Conservation (phyloP, 176 grass and related monocot species). For the Hsuehochloa calcarea region DNA sequence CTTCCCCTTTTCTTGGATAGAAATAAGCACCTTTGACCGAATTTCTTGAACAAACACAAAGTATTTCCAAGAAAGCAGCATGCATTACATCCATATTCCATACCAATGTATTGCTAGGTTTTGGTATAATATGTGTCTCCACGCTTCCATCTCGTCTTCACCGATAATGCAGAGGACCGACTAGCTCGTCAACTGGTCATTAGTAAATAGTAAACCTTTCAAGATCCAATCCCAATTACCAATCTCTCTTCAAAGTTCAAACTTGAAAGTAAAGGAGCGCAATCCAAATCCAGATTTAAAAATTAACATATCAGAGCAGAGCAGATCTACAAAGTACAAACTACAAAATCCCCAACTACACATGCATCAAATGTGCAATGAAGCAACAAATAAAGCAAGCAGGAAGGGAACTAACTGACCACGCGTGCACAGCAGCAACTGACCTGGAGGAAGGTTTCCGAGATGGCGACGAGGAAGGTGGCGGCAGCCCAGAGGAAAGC, state of each 20-base stretch:
- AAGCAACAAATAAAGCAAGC: neutral
- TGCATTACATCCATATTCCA: neutral
- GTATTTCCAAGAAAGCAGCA: neutral
- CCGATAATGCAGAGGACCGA: neutral
- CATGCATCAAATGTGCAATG: neutral
- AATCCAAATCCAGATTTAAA: neutral
- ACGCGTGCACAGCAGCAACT: slow-evolving; percentile 44
- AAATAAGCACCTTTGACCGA: neutral
- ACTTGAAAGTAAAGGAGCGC: neutral
- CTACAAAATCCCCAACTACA: neutral
- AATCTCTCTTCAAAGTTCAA: neutral
- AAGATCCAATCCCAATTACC: neutral
- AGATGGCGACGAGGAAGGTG: slow-evolving; percentile 85
- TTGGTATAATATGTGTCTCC: neutral
- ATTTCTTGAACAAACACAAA: neutral
- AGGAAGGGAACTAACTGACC: slow-evolving; percentile 26
- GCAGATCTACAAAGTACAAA: slow-evolving; percentile 1
- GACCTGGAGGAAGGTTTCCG: slow-evolving; percentile 72
- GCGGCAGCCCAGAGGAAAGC: slow-evolving; percentile 89
- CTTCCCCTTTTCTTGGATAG: neutral
- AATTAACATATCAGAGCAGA: neutral
- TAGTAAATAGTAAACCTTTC: neutral
- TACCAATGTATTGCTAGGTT: neutral
- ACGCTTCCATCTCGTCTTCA: neutral
- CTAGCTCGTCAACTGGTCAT: neutral